Evolutionary conservation across 306 rosid species (phyloP).

Genomic region (Chamaecrista fasciculata): DNA sequence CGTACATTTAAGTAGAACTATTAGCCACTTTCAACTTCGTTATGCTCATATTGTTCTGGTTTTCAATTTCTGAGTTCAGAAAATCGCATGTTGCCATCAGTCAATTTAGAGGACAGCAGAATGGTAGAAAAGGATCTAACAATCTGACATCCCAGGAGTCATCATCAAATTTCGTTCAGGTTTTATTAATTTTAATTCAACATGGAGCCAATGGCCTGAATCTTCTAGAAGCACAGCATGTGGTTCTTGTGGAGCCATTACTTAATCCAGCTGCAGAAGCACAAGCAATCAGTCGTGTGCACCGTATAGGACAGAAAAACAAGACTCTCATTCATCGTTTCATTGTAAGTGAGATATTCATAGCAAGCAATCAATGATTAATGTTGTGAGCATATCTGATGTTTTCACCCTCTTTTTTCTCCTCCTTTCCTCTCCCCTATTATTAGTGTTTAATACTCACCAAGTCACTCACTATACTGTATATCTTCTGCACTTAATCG

Average conservation of each 20-base stretch:
- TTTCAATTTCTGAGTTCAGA: conserved; percentile 49
- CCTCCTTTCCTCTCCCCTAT: neutral
- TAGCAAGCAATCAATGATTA: neutral
- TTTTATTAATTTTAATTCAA: conserved; percentile 77
- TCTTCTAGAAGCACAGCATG: conserved; percentile 93
- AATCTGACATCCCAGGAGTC: conserved; percentile 32
- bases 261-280: conserved; percentile 98
- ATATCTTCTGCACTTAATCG: neutral
- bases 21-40: conserved; percentile 9
- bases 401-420: neutral
- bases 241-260: conserved; percentile 84
- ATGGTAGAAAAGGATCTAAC: conserved; percentile 35
- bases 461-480: no score
- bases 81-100: conserved; percentile 80
- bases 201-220: conserved; percentile 97
- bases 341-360: conserved; percentile 49
- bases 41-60: conserved; percentile 13
- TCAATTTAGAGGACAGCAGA: conserved; percentile 69
- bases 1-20: conserved; percentile 13
- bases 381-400: conserved; percentile 1
- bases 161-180: conserved; percentile 53
- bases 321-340: conserved; percentile 85
- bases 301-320: conserved; percentile 78
- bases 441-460: neutral
- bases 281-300: conserved; percentile 92